Evolutionary conservation across 192 early-diverging fungal genomes (phyloP).

Genomic region (Phlyctochytrium bullatum): DNA sequence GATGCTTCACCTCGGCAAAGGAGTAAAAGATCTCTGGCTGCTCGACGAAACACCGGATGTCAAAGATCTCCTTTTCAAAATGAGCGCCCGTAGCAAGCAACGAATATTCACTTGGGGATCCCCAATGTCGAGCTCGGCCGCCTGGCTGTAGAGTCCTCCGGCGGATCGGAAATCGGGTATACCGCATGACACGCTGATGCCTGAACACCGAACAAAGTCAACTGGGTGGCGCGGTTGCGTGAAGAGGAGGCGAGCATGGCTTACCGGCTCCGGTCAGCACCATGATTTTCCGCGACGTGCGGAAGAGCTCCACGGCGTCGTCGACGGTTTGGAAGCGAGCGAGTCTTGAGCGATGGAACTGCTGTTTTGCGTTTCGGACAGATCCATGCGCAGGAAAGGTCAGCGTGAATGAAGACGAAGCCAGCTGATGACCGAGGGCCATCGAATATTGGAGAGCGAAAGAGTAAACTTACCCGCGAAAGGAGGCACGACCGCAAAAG

Average conservation of each 20-base stretch:
- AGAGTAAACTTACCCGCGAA: too few relatives aligned
- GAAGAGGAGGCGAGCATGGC: conserved; percentile 17
- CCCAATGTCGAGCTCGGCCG: conserved; percentile 81
- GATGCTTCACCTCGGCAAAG: conserved; percentile 66
- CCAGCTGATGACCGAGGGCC: too few relatives aligned
- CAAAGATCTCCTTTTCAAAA: conserved; percentile 67
- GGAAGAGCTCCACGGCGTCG: conserved; percentile 15
- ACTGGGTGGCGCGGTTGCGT: not conserved
- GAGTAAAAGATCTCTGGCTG: conserved; percentile 93
- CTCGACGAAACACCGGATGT: conserved; percentile 84
- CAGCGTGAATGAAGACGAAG: too few relatives aligned
- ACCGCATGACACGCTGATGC: conserved; percentile 88
- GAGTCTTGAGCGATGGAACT: too few relatives aligned
- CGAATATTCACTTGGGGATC: conserved; percentile 76
- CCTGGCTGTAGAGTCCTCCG: conserved; percentile 83
- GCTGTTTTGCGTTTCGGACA: too few relatives aligned
- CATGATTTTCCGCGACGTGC: conserved; percentile 68
- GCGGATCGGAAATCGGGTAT: conserved; percentile 97
- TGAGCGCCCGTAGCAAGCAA: too few relatives aligned
- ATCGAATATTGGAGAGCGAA: too few relatives aligned
- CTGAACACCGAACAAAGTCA: conserved; percentile 37
- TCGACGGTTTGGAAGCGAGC: too few relatives aligned
- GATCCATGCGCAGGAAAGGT: too few relatives aligned
- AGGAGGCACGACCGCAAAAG: too few relatives aligned
- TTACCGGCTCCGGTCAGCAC: conserved; percentile 89